These are phyloP conservation scores for Thelonectria rubi DNA, from an alignment of 2,329 filamentous ascomycete species.

Conservation along the genomic window DNA sequence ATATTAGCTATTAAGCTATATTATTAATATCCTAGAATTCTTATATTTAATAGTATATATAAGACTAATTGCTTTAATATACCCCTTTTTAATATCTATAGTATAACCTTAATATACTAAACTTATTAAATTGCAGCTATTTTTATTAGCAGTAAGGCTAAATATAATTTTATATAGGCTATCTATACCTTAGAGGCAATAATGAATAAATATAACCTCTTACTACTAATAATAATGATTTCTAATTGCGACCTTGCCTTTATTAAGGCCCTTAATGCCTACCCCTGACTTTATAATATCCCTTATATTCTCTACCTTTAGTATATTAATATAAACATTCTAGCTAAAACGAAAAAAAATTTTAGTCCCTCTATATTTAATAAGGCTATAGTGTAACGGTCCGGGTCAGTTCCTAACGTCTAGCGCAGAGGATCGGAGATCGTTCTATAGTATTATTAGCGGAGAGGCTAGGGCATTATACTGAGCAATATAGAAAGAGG, in stretches of 20 bases:
- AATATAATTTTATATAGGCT: background rate
- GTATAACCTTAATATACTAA: background rate
- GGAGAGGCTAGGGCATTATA: too few species aligned
- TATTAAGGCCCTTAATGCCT: too few species aligned
- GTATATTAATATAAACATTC: constrained; percentile 3
- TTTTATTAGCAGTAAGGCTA: background rate
- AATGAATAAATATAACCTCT: background rate
- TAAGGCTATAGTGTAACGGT: background rate
- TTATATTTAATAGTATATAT: background rate
- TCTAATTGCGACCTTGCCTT: too few species aligned
- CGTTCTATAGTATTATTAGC: too few species aligned
- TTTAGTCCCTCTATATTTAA: too few species aligned
- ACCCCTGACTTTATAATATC: background rate
- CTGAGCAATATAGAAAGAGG: too few species aligned
- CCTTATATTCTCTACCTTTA: background rate
- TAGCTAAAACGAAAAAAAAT: background rate
- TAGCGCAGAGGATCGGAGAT: too few species aligned
- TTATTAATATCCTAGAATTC: background rate
- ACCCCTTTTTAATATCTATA: too few species aligned
- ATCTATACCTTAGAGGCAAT: background rate
- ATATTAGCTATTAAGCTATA: background rate
- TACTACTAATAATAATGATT: background rate
- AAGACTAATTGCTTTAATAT: too few species aligned
- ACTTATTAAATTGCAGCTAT: background rate
- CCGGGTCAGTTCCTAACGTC: too few species aligned